A percentile compares a stretch with the other conserved stretches of the same genome.
phyloP scores from a whole-genome alignment of 2,329 filamentous ascomycete genomes.

The Xylariales sp. region DNA sequence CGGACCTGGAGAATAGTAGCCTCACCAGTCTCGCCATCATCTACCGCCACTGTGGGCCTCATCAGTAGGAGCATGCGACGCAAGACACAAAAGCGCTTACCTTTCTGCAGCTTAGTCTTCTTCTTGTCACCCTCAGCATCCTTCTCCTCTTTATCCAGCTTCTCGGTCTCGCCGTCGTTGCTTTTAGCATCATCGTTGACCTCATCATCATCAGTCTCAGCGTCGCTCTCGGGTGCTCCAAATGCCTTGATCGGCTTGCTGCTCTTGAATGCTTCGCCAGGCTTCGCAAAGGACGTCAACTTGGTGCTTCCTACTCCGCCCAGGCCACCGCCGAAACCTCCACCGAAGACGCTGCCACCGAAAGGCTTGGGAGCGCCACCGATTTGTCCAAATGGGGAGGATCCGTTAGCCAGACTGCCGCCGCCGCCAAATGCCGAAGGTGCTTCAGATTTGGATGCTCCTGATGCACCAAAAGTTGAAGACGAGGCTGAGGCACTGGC shows the following conservation, averaged over 20 bases:
- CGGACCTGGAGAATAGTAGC: slow-evolving; percentile 69
- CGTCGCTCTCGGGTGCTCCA: slow-evolving; percentile 67
- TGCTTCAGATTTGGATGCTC: slow-evolving; percentile 30
- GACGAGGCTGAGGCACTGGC: slow-evolving; percentile 39
- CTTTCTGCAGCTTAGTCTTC: slow-evolving; percentile 62
- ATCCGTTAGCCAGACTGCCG: slow-evolving; percentile 23
- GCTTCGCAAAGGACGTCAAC: slow-evolving; percentile 67
- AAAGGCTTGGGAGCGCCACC: slow-evolving; percentile 24
- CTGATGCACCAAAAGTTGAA: slow-evolving; percentile 30
- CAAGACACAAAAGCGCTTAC: slow-evolving; percentile 43
- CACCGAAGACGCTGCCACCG: slow-evolving; percentile 44
- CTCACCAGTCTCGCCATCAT: slow-evolving; percentile 86
- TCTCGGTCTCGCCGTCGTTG: slow-evolving; percentile 41
- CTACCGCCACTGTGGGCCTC: slow-evolving; percentile 52
- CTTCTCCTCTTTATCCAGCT: slow-evolving; percentile 44
- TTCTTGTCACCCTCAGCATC: slow-evolving; percentile 47
- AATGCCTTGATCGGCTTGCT: slow-evolving; percentile 68
- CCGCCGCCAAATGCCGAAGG: slow-evolving; percentile 47
- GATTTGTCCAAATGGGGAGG: slow-evolving; percentile 24
- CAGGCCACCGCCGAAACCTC: slow-evolving; percentile 34
- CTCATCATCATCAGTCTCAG: slow-evolving; percentile 44
- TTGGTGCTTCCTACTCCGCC: slow-evolving; percentile 37
- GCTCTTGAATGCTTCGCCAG: slow-evolving; percentile 47
- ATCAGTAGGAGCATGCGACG: neutral
- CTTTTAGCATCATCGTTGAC: slow-evolving; percentile 34